phyloP scores from a whole-genome alignment of 495 filamentous ascomycete genomes.

The Thermochaetoides thermophila region DNA sequence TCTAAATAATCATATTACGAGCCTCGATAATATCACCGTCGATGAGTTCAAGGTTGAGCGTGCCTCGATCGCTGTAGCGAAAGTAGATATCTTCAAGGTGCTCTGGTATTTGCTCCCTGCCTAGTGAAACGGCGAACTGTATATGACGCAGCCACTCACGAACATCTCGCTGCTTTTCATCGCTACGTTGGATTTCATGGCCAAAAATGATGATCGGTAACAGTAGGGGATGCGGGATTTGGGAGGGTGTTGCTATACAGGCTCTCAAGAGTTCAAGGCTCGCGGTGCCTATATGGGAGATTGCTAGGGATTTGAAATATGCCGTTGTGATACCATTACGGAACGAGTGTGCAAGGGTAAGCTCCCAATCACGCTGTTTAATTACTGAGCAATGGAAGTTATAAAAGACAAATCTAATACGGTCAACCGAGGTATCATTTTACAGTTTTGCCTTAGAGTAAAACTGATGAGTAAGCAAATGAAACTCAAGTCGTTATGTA shows the following conservation, averaged over 20 bases:
- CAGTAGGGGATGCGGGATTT: conserved; percentile 36
- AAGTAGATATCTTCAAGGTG: conserved; percentile 31
- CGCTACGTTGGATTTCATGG: conserved; percentile 34
- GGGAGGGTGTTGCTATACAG: conserved; percentile 27
- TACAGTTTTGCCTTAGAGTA: too few relatives aligned
- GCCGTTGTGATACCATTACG: conserved; percentile 35
- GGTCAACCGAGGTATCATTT: too few relatives aligned
- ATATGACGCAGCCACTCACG: conserved; percentile 40
- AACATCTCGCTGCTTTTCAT: conserved; percentile 39
- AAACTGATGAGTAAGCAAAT: too few relatives aligned
- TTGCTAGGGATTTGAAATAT: conserved; percentile 37
- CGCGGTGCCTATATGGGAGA: conserved; percentile 31
- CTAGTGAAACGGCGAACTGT: conserved; percentile 41
- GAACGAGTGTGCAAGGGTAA: conserved; percentile 40
- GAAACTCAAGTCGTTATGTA: too few relatives aligned
- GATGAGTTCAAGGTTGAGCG: conserved; percentile 38
- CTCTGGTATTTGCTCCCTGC: too few relatives aligned
- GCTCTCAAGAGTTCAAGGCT: conserved; percentile 30
- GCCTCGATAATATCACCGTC: conserved; percentile 43
- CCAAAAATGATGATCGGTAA: conserved; percentile 38
- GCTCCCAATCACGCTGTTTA: conserved; percentile 43
- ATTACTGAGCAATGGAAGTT: too few relatives aligned
- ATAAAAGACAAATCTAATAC: too few relatives aligned
- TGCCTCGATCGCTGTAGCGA: conserved; percentile 28
- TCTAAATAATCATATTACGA: conserved; percentile 41